Conservation (phyloP, 2,329 filamentous ascomycete species). For the Aspergillus quadricinctus region DNA sequence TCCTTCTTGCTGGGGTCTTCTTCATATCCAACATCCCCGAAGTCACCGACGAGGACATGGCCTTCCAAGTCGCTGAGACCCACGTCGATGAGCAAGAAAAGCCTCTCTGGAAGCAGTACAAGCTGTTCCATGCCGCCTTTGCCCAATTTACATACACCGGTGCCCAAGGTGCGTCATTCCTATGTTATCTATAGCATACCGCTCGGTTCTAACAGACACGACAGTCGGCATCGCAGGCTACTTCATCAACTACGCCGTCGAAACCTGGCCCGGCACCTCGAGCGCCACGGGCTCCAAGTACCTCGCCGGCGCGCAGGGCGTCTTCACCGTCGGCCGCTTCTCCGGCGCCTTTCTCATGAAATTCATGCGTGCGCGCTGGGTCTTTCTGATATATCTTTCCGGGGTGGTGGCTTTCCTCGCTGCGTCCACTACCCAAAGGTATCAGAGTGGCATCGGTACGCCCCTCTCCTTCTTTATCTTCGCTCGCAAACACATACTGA, state of each 20-base stretch:
- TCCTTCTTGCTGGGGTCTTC: conserved; percentile 61
- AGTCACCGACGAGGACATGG: conserved; percentile 68
- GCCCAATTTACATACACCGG: conserved; percentile 80
- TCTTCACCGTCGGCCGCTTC: conserved; percentile 70
- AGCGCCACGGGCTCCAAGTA: conserved; percentile 61
- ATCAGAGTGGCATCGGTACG: conserved; percentile 44
- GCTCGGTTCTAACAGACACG: conserved; percentile 1
- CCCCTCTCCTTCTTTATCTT: too few species aligned
- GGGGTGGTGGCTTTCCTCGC: conserved; percentile 58
- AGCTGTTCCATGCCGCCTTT: conserved; percentile 69
- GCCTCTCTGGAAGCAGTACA: conserved; percentile 66
- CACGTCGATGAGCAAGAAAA: conserved; percentile 53
- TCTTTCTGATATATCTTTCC: conserved; percentile 65
- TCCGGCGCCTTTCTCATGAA: conserved; percentile 63
- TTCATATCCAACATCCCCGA: conserved; percentile 66
- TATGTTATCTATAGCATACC: neutral
- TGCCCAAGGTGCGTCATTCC: conserved; percentile 53
- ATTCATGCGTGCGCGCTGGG: conserved; percentile 62
- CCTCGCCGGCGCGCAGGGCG: conserved; percentile 68
- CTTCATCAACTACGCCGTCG: conserved; percentile 69
- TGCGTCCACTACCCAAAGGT: conserved; percentile 45
- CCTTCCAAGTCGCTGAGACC: conserved; percentile 54
- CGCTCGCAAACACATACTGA: too few species aligned
- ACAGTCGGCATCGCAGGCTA: conserved; percentile 51
- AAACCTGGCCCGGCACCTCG: conserved; percentile 53